Evolutionary conservation across 2,329 filamentous ascomycete genomes (phyloP).

Genomic region (Stachybotrys chlorohalonatus): DNA sequence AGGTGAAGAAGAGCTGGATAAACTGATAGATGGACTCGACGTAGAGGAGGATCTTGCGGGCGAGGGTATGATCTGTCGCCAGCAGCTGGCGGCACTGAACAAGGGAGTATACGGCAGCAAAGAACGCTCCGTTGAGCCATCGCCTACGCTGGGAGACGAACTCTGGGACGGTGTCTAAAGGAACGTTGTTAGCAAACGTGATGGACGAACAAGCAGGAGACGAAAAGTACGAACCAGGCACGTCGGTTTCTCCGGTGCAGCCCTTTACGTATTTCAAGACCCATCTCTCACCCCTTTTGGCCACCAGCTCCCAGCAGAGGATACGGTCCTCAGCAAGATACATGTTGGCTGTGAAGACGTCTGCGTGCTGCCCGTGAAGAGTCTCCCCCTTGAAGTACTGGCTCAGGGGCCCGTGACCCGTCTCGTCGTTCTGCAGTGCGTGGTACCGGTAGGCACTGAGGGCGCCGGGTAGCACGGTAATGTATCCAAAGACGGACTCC

Average conservation of each 20-base stretch:
- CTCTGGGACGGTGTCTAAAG: constrained; percentile 78
- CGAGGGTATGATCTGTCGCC: constrained; percentile 81
- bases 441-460: constrained; percentile 94
- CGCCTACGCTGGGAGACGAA: constrained; percentile 94
- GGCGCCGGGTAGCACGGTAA: constrained; percentile 91
- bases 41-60: constrained; percentile 83
- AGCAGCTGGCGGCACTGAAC: constrained; percentile 93
- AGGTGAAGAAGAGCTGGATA: constrained; percentile 87
- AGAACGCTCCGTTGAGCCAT: constrained; percentile 98
- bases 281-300: constrained; percentile 91
- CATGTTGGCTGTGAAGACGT: constrained; percentile 97
- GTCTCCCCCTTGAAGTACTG: constrained; percentile 99
- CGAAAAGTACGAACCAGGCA: constrained; percentile 60
- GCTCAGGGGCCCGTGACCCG: constrained; percentile 86
- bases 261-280: constrained; percentile 96
- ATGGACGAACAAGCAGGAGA: background rate
- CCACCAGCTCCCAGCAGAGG: constrained; percentile 89
- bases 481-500: constrained; percentile 96
- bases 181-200: constrained; percentile 13
- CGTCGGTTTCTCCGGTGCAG: constrained; percentile 95
- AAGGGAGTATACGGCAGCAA: constrained; percentile 93
- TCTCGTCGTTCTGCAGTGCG: constrained; percentile 92
- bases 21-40: constrained; percentile 95
- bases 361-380: constrained; percentile 87
- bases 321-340: constrained; percentile 86